Evolutionary conservation across 1,284 basidiomycete species (phyloP).

Genomic region (Pyrrhoderma lamaoense): DNA sequence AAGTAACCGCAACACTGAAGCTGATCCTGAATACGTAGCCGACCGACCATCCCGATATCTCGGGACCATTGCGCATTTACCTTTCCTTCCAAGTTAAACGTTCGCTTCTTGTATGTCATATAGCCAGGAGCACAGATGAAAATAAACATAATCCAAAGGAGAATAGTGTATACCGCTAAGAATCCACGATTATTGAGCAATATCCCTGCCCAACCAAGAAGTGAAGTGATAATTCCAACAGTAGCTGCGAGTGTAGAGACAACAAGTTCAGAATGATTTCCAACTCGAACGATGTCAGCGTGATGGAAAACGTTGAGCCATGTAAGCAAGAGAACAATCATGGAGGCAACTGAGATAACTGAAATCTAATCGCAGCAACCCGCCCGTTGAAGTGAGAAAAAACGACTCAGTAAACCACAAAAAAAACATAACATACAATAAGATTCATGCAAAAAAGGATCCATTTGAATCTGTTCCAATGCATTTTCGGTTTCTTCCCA

Average conservation of each 20-base stretch:
- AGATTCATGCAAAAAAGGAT: slow-evolving; percentile 43
- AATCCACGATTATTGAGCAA: slow-evolving; percentile 60
- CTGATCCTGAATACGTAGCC: slow-evolving; percentile 56
- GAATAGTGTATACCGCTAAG: slow-evolving; percentile 49
- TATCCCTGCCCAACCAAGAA: slow-evolving; percentile 56
- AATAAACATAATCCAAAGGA: slow-evolving; percentile 54
- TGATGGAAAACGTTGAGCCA: slow-evolving; percentile 55
- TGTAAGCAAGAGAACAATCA: slow-evolving; percentile 48
- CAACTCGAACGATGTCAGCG: slow-evolving; percentile 51
- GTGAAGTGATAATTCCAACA: slow-evolving; percentile 44
- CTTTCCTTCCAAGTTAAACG: slow-evolving; percentile 70
- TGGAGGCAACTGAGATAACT: slow-evolving; percentile 39
- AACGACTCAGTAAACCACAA: slow-evolving; percentile 18
- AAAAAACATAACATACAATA: slow-evolving; percentile 36
- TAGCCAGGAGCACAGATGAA: slow-evolving; percentile 63
- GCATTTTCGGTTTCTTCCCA: slow-evolving; percentile 35
- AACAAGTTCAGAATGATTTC: slow-evolving; percentile 47
- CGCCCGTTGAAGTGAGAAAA: slow-evolving; percentile 1
- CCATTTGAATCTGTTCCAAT: slow-evolving; percentile 62
- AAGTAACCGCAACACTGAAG: slow-evolving; percentile 67
- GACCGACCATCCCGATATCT: slow-evolving; percentile 41
- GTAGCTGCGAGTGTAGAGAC: slow-evolving; percentile 47
- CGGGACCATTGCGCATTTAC: slow-evolving; percentile 64
- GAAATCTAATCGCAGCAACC: slow-evolving; percentile 37
- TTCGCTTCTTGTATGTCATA: slow-evolving; percentile 55